A percentile compares a stretch with the other conserved stretches of the same genome.
These are phyloP conservation scores for Benincasa hispida DNA, from an alignment of 306 rosid genomes.

Conservation along the genomic window DNA sequence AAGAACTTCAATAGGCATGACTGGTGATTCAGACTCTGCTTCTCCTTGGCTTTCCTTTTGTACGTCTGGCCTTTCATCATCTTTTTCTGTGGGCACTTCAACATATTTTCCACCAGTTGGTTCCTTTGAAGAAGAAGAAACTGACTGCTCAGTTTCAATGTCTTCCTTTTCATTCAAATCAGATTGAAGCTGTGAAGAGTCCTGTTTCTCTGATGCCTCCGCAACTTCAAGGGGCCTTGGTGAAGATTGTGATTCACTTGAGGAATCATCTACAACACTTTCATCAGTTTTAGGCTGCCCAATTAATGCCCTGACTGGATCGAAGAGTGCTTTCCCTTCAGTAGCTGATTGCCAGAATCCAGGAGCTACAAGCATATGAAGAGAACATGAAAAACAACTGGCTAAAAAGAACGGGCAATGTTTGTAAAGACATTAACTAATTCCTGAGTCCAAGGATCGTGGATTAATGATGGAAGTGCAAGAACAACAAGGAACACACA, in stretches of 20 bases:
- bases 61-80: slow-evolving; percentile 20
- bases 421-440: not conserved
- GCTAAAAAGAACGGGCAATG: not conserved
- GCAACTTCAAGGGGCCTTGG: slow-evolving; percentile 25
- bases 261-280: slow-evolving; percentile 17
- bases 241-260: slow-evolving; percentile 29
- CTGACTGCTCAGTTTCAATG: slow-evolving; percentile 17
- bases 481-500: not conserved
- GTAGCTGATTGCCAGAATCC: slow-evolving; percentile 59
- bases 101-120: slow-evolving; percentile 23
- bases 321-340: slow-evolving; percentile 46
- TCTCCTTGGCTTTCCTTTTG: slow-evolving; percentile 22
- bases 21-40: slow-evolving; percentile 11
- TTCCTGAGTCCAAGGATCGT: not conserved
- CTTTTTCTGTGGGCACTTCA: slow-evolving; percentile 24
- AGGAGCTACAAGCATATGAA: slow-evolving; percentile 36
- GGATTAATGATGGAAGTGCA: not conserved
- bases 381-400: slow-evolving; percentile 4
- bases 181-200: slow-evolving; percentile 27
- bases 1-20: slow-evolving; percentile 10
- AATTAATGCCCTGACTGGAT: slow-evolving; percentile 70
- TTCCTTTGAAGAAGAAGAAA: slow-evolving; percentile 21
- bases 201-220: slow-evolving; percentile 25
- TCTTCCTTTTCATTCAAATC: slow-evolving; percentile 30
- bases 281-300: slow-evolving; percentile 54